Conservation (phyloP, 345 rosid species). For the Populus alba region DNA sequence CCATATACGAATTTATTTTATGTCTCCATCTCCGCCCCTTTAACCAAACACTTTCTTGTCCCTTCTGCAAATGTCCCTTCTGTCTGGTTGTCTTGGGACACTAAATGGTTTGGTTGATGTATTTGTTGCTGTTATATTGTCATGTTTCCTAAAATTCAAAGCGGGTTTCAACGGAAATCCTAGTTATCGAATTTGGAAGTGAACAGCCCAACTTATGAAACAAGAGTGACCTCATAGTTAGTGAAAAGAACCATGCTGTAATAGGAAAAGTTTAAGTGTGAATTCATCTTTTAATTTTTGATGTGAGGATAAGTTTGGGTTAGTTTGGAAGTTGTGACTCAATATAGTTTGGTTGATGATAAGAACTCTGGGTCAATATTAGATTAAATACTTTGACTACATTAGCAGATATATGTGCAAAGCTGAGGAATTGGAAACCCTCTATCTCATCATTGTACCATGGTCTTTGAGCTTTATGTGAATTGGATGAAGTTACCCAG, state of each 20-base stretch:
- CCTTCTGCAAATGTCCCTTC: too few relatives aligned
- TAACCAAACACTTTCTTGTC: too few relatives aligned
- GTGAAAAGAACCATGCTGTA: background rate
- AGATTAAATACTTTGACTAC: background rate
- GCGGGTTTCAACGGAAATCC: too few relatives aligned
- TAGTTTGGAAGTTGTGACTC: background rate
- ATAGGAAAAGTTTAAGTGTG: background rate
- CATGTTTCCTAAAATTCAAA: too few relatives aligned
- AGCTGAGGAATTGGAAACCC: background rate
- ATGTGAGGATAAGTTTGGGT: background rate
- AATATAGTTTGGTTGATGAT: background rate
- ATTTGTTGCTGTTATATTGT: too few relatives aligned
- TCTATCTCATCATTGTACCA: background rate
- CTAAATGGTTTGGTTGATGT: too few relatives aligned
- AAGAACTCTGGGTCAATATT: background rate
- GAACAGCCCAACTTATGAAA: too few relatives aligned
- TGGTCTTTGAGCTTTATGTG: background rate
- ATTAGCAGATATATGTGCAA: background rate
- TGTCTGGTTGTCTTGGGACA: too few relatives aligned
- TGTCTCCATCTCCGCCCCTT: too few relatives aligned
- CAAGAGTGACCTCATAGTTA: too few relatives aligned
- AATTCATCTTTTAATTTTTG: background rate
- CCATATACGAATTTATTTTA: too few relatives aligned
- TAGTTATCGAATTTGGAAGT: too few relatives aligned
- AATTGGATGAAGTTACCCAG: background rate